A percentile compares a stretch with the other conserved stretches of the same genome.
These are phyloP conservation scores for Globisporangium emineosum DNA, from an alignment of 352 stramenopile genomes.

Conservation along the genomic window DNA sequence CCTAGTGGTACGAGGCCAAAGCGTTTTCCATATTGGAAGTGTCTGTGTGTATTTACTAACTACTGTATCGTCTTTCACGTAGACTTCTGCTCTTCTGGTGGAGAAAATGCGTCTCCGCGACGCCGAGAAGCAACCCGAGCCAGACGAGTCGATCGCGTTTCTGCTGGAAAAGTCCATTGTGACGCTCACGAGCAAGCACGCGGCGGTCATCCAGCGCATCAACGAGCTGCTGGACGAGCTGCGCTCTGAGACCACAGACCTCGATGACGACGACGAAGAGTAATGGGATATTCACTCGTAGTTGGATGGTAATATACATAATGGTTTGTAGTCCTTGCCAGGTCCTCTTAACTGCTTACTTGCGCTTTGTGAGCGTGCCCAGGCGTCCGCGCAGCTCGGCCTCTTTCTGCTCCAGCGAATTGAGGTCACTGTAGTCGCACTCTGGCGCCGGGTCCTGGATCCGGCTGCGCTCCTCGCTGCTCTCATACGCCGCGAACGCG, in stretches of 20 bases:
- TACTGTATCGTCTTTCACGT: not conserved
- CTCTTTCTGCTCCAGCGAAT: constrained; percentile 47
- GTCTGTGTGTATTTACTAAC: not conserved
- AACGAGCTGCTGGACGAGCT: constrained; percentile 81
- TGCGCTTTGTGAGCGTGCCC: constrained; percentile 37
- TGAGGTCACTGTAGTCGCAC: constrained; percentile 46
- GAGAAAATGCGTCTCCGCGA: constrained; percentile 74
- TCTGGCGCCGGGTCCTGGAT: constrained; percentile 52
- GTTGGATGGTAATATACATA: not conserved
- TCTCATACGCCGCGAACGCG: constrained; percentile 49
- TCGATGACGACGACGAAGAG: constrained; percentile 25
- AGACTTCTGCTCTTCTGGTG: constrained; percentile 79
- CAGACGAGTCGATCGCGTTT: constrained; percentile 35
- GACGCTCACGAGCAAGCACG: constrained; percentile 54
- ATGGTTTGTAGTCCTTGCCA: too few relatives aligned
- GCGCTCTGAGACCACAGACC: constrained; percentile 47
- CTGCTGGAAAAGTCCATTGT: constrained; percentile 66
- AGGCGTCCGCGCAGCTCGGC: constrained; percentile 50
- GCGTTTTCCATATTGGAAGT: too few relatives aligned
- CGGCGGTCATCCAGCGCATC: constrained; percentile 60
- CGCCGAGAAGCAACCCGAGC: constrained; percentile 30
- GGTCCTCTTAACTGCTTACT: constrained; percentile 6
- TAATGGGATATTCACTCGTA: too few relatives aligned
- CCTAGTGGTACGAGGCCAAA: constrained; percentile 37
- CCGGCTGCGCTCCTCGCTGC: constrained; percentile 28